Evolutionary conservation across 2,329 filamentous ascomycete genomes (phyloP).

Genomic region (Sporothrix schenckii): DNA sequence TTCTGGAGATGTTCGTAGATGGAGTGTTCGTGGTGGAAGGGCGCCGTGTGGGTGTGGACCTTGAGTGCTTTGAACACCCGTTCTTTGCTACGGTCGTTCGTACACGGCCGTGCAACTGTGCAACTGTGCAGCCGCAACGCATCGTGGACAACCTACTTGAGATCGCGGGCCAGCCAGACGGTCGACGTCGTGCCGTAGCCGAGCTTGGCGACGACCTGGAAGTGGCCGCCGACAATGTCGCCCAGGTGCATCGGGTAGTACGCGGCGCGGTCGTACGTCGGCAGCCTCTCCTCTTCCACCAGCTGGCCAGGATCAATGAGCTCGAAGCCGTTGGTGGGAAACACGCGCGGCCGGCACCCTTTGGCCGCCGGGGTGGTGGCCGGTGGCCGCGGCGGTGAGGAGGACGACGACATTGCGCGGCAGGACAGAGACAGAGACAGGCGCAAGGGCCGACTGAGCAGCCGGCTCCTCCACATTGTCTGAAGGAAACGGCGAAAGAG

Average conservation of each 20-base stretch:
- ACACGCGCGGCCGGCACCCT: neutral
- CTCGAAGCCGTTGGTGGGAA: slow-evolving; percentile 5
- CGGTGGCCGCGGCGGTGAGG: neutral
- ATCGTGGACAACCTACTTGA: neutral
- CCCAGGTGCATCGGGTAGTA: slow-evolving; percentile 19
- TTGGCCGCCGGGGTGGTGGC: neutral
- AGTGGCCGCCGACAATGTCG: neutral
- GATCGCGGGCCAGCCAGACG: slow-evolving; percentile 18
- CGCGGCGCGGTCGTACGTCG: neutral
- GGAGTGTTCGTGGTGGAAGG: neutral
- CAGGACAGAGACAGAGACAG: no score
- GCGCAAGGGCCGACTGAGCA: no score
- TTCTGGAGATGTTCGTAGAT: neutral
- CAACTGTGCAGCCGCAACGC: neutral
- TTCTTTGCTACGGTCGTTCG: neutral
- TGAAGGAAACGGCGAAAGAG: no score
- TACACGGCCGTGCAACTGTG: no score
- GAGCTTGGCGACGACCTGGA: slow-evolving; percentile 19
- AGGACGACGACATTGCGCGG: neutral
- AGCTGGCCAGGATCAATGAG: neutral
- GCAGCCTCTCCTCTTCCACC: slow-evolving; percentile 16
- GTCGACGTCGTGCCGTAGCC: slow-evolving; percentile 22
- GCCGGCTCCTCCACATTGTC: no score
- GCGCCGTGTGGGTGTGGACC: neutral
- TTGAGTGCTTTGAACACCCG: neutral